Conservation (phyloP, 129 eudicot genomes). For the Apium graveolens region DNA sequence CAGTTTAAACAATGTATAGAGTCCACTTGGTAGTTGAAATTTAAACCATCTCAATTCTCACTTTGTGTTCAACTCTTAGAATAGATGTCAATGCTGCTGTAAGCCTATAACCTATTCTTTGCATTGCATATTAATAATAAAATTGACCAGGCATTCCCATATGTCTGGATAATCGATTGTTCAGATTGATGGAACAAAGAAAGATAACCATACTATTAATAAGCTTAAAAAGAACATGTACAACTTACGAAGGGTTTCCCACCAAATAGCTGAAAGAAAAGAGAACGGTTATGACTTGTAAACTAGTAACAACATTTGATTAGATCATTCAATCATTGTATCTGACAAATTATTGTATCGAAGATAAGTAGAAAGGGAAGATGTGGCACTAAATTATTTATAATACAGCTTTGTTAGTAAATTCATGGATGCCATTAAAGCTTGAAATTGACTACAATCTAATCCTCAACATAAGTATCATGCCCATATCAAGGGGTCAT, state of each 20-base stretch:
- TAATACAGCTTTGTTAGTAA: neutral
- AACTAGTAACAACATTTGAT: too few species aligned
- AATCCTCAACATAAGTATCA: neutral
- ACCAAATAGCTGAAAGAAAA: neutral
- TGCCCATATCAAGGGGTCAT: neutral
- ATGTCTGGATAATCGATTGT: too few species aligned
- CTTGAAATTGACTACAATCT: neutral
- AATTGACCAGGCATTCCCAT: neutral
- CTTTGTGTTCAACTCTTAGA: neutral
- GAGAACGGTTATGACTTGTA: neutral
- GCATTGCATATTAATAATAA: neutral
- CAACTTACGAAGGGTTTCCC: neutral
- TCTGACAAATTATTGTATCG: neutral
- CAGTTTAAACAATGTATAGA: neutral
- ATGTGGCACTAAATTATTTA: neutral
- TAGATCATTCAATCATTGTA: neutral
- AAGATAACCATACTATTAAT: neutral
- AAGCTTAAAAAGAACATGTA: neutral
- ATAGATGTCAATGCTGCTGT: neutral
- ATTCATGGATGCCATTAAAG: neutral
- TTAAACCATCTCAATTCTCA: too few species aligned
- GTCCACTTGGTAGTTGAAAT: neutral
- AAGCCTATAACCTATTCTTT: neutral
- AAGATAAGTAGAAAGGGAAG: neutral
- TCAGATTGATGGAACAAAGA: too few species aligned